These are phyloP conservation scores for Magnolia sinica DNA, from an alignment of 164 flowering plant species.

Conservation along the genomic window DNA sequence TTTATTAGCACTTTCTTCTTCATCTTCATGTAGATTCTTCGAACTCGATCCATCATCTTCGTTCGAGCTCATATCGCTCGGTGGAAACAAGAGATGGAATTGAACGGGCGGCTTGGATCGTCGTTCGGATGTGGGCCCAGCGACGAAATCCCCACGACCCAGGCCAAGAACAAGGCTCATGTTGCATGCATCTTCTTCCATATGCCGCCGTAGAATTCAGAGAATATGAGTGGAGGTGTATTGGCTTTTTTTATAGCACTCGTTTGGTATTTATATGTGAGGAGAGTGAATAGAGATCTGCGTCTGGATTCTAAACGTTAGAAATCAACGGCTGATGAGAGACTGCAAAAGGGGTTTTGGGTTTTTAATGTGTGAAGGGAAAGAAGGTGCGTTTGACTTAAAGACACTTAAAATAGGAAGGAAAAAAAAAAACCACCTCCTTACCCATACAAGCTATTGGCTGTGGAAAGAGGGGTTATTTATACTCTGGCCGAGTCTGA, in stretches of 20 bases:
- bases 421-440: neutral
- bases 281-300: neutral
- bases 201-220: neutral
- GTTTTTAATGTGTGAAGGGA: neutral
- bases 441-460: constrained; percentile 1
- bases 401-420: neutral
- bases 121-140: neutral
- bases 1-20: constrained; percentile 3
- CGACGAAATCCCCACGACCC: constrained; percentile 9
- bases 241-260: neutral
- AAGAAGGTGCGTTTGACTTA: constrained; percentile 5
- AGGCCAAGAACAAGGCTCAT: constrained; percentile 16
- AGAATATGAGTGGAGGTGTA: neutral
- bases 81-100: constrained; percentile 21
- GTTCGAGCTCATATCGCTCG: neutral
- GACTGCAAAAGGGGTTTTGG: neutral
- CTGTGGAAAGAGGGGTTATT: neutral
- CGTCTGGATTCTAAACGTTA: neutral
- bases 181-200: constrained; percentile 22
- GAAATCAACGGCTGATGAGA: neutral
- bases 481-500: neutral
- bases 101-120: constrained; percentile 2
- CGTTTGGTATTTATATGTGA: neutral
- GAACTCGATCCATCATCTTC: constrained; percentile 8
- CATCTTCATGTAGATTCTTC: constrained; percentile 8